Evolutionary conservation across 2,329 filamentous ascomycete genomes (phyloP).

Genomic region (Coniochaeta hoffmannii): DNA sequence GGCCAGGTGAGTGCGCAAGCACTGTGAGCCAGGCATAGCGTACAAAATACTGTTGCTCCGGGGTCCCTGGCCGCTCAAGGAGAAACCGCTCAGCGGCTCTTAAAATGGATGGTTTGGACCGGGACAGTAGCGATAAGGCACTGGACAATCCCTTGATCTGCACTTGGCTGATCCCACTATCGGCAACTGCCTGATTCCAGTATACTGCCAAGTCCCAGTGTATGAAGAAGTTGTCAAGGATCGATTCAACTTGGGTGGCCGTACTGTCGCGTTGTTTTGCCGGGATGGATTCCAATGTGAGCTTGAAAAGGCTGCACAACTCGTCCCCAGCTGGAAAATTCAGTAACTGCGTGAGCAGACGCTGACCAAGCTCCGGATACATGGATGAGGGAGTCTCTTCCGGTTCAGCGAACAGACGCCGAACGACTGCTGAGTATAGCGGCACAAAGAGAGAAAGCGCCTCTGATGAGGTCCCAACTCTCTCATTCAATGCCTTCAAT

Average conservation of each 20-base stretch:
- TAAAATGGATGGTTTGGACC: background rate
- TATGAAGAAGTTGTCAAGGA: conserved; percentile 6
- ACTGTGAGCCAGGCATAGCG: background rate
- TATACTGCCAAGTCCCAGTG: conserved; percentile 4
- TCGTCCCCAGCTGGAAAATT: conserved; percentile 9
- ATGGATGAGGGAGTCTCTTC: background rate
- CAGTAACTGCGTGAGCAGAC: conserved; percentile 9
- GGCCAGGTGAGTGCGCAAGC: background rate
- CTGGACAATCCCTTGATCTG: background rate
- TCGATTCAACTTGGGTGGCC: background rate
- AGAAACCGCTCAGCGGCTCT: background rate
- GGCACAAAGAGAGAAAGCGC: conserved; percentile 3
- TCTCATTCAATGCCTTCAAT: conserved; percentile 8
- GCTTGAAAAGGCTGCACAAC: conserved; percentile 10
- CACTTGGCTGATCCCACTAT: background rate
- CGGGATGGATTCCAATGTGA: conserved; percentile 7
- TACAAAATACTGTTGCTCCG: background rate
- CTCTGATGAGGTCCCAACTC: conserved; percentile 3
- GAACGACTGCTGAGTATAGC: conserved; percentile 9
- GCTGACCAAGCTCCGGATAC: background rate
- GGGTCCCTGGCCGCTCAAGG: background rate
- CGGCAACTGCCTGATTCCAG: conserved; percentile 4
- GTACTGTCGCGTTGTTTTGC: background rate
- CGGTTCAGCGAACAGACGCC: conserved; percentile 3
- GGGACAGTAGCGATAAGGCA: background rate